Evolutionary conservation across 2,329 filamentous ascomycete species (phyloP).

Genomic region (Arthrobotrys sinensis): DNA sequence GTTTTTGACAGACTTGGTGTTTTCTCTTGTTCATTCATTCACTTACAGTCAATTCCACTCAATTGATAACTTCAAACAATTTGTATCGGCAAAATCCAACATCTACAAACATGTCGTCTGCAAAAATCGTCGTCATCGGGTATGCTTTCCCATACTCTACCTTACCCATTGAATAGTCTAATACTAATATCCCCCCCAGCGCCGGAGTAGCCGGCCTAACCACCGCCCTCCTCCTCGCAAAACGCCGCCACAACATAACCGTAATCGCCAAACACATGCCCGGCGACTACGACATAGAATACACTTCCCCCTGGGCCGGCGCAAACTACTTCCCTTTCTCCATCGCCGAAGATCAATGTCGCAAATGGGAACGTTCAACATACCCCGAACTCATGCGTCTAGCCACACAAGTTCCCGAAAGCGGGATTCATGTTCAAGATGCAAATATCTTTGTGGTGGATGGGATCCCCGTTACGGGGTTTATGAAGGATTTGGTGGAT

Average conservation of each 20-base stretch:
- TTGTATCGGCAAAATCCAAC: slow-evolving; percentile 7
- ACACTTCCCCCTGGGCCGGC: slow-evolving; percentile 89
- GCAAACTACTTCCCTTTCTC: slow-evolving; percentile 77
- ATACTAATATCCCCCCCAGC: slow-evolving; percentile 66
- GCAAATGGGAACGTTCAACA: slow-evolving; percentile 67
- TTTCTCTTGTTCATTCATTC: not conserved
- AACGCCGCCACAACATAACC: slow-evolving; percentile 75
- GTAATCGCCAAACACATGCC: slow-evolving; percentile 91
- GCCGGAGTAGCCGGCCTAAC: slow-evolving; percentile 78
- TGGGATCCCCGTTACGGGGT: slow-evolving; percentile 65
- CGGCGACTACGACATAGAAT: slow-evolving; percentile 91
- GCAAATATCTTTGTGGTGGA: slow-evolving; percentile 53
- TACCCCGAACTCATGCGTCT: slow-evolving; percentile 77
- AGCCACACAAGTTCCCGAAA: slow-evolving; percentile 78
- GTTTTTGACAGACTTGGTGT: no score
- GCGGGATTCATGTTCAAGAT: slow-evolving; percentile 85
- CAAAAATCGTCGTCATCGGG: slow-evolving; percentile 70
- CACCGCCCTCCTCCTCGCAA: slow-evolving; percentile 75
- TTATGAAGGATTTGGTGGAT: slow-evolving; percentile 78
- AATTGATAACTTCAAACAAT: not conserved
- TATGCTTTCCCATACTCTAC: slow-evolving; percentile 64
- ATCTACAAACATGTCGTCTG: slow-evolving; percentile 63
- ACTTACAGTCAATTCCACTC: not conserved
- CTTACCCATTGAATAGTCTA: not conserved
- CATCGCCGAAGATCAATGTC: slow-evolving; percentile 26